Evolutionary conservation across 106 monocot species (phyloP), one percentile per base, ranked within the genome.

Genomic region (Phalaenopsis aphrodite): DNA sequence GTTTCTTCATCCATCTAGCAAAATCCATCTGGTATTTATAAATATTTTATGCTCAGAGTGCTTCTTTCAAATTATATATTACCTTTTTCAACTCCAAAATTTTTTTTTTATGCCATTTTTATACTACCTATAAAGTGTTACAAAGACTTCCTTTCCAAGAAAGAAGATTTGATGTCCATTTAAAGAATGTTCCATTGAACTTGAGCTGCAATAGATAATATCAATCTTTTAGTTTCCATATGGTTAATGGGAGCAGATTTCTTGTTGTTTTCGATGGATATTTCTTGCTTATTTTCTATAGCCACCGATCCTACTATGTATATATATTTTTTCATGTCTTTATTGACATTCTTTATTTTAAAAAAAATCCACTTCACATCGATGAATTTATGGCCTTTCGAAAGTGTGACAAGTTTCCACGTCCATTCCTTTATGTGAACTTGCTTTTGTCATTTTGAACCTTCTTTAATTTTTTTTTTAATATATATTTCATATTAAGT

Each of bases 201-300:
- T 76, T 76, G 76, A 76, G 76, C 4, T 5, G 19, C 76, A 17
- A 76, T 42, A 21, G 76, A 76, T 43, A 76, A 43, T 16, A 76
- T 18, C 41, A 45, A 46, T 15, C 42, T 16, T 14, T 47, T 76
- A 47, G 76, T 76, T 42, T 76, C 42, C 42, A 76, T 42, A 14
- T 42, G 43, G 19, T 42, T 45, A 69, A 57, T 57, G 56, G 10
- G 56, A 19, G 43, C 43, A 45, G 6, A 45, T 45, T 4, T 45
- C 43, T 45, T 19, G 19, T 76, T 45, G 47, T 76, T 48, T 8
- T 43, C 5, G 2, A 46, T 76, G 17, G 0, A 2, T 2, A 21
- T 42, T 49, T 43, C 9, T 76, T 76, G 42, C 42, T 17, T 47
- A 23, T 47, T 47, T 6, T 42, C 41, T 76, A 47, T 45, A 12